Evolutionary conservation across 805 yeast species (phyloP).

Genomic region (Nakazawaea ishiwadae): DNA sequence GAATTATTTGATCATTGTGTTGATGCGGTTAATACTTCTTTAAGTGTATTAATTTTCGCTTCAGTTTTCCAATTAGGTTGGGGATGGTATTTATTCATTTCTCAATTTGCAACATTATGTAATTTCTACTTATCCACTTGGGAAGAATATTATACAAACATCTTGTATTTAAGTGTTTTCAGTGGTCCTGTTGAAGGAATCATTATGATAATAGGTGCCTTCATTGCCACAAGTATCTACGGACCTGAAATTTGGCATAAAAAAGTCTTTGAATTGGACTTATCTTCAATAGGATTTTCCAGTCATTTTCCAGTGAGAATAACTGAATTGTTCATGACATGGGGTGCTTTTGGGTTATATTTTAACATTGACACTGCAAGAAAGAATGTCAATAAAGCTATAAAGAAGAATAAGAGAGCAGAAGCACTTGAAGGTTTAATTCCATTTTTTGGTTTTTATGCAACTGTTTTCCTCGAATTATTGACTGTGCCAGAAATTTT

Average conservation of each 20-base stretch:
- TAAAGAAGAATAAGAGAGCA: slow-evolving; percentile 20
- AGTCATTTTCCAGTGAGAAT: slow-evolving; percentile 28
- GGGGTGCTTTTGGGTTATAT: slow-evolving; percentile 50
- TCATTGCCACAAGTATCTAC: slow-evolving; percentile 54
- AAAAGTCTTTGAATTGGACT: slow-evolving; percentile 35
- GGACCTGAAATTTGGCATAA: slow-evolving; percentile 70
- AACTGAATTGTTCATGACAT: slow-evolving; percentile 37
- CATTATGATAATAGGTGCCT: slow-evolving; percentile 51
- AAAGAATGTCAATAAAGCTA: slow-evolving; percentile 44
- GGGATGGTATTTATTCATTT: slow-evolving; percentile 50
- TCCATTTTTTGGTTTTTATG: slow-evolving; percentile 62
- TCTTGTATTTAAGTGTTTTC: slow-evolving; percentile 66
- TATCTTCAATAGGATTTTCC: slow-evolving; percentile 28
- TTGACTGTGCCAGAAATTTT: slow-evolving; percentile 50
- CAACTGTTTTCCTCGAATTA: slow-evolving; percentile 41
- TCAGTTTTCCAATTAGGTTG: slow-evolving; percentile 77
- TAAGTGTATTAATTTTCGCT: slow-evolving; percentile 69
- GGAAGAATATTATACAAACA: slow-evolving; percentile 94
- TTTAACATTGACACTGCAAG: slow-evolving; percentile 69
- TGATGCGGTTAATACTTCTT: slow-evolving; percentile 63
- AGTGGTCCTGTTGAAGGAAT: slow-evolving; percentile 98
- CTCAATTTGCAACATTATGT: slow-evolving; percentile 70
- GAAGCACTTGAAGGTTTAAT: slow-evolving; percentile 49
- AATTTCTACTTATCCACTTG: slow-evolving; percentile 89
- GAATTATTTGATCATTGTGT: slow-evolving; percentile 90